phyloP scores from a whole-genome alignment of 192 early-diverging fungal genomes.

The Coemansia umbellata region DNA sequence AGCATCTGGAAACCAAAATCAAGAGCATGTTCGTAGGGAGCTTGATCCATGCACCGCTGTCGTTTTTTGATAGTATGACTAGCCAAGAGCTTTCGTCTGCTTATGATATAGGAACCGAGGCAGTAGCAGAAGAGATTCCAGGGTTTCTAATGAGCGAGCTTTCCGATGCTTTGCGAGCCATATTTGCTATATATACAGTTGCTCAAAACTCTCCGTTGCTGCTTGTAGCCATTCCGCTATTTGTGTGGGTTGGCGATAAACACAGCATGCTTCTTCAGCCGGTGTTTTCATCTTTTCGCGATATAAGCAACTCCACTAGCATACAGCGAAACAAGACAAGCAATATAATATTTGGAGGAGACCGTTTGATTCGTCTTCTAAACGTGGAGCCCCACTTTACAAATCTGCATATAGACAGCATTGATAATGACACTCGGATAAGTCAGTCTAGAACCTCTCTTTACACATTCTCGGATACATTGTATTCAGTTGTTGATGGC shows the following conservation, averaged over 20 bases:
- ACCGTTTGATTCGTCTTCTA: conserved; percentile 66
- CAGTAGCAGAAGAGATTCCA: conserved; percentile 5
- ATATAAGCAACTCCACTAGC: not conserved
- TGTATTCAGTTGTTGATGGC: conserved; percentile 49
- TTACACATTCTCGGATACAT: conserved; percentile 53
- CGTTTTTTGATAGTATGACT: conserved; percentile 32
- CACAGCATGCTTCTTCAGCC: not conserved
- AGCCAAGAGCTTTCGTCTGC: conserved; percentile 10
- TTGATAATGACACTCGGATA: conserved; percentile 58
- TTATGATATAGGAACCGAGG: conserved; percentile 8
- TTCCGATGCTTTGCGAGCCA: not conserved
- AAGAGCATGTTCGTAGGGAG: conserved; percentile 16
- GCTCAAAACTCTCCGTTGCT: conserved; percentile 14
- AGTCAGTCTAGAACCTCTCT: conserved; percentile 56
- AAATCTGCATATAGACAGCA: conserved; percentile 40
- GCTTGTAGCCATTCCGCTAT: conserved; percentile 11
- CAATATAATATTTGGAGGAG: conserved; percentile 48
- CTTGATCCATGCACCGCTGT: conserved; percentile 28
- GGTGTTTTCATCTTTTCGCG: not conserved
- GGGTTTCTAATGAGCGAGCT: conserved; percentile 13
- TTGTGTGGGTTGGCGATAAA: conserved; percentile 8
- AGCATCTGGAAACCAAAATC: conserved; percentile 10
- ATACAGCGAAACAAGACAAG: not conserved
- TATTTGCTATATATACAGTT: conserved; percentile 22
- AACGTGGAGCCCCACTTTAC: conserved; percentile 53